These are phyloP conservation scores for Phytopythium sindhum DNA, from an alignment of 352 stramenopile species.

Conservation along the genomic window DNA sequence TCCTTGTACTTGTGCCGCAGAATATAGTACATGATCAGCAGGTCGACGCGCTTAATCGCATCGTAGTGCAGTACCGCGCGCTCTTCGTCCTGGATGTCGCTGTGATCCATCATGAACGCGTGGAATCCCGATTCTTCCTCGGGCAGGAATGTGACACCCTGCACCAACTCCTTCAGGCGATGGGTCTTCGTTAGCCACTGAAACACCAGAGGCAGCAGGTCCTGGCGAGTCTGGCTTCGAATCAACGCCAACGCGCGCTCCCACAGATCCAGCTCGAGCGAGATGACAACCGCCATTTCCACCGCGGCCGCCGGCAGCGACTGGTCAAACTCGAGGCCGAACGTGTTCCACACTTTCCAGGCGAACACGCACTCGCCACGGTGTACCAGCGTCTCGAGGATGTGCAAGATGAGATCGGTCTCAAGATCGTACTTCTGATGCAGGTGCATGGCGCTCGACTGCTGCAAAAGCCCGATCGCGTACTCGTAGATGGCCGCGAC, in stretches of 20 bases:
- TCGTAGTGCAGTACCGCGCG: constrained; percentile 46
- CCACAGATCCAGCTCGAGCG: constrained; percentile 72
- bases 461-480: constrained; percentile 54
- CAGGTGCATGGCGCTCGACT: constrained; percentile 72
- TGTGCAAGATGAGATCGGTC: constrained; percentile 61
- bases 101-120: constrained; percentile 71
- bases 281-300: constrained; percentile 74
- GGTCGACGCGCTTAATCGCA: constrained; percentile 67
- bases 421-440: constrained; percentile 76
- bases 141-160: constrained; percentile 46
- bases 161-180: constrained; percentile 71
- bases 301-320: constrained; percentile 40
- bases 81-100: constrained; percentile 39
- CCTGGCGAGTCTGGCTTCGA: constrained; percentile 46
- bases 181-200: constrained; percentile 71
- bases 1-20: constrained; percentile 68
- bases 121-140: constrained; percentile 63
- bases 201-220: constrained; percentile 63
- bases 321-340: constrained; percentile 55
- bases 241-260: constrained; percentile 64
- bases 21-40: constrained; percentile 85
- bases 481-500: constrained; percentile 60
- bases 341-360: constrained; percentile 86
- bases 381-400: constrained; percentile 78
- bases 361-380: constrained; percentile 66